Conservation (phyloP, 495 filamentous ascomycete species). For the Tuber indicum region DNA sequence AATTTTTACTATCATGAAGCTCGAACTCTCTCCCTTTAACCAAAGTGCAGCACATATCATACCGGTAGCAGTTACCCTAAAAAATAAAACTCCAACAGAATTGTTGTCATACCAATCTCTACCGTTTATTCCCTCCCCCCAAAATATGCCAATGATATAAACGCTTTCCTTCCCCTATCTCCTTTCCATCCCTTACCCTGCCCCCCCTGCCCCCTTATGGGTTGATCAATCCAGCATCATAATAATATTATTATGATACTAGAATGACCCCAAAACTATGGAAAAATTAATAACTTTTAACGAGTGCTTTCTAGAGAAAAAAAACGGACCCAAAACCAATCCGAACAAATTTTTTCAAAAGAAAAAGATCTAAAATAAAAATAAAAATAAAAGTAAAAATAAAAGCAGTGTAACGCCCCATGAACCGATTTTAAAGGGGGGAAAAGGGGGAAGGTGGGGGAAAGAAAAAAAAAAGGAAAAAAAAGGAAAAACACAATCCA, state of each 20-base stretch:
- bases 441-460: not conserved
- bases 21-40: no score
- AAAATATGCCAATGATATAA: not conserved
- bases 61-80: no score
- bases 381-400: conserved; percentile 1
- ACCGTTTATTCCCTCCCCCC: not conserved
- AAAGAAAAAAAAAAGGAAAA: conserved; percentile 11
- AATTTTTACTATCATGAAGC: no score
- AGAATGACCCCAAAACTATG: not conserved
- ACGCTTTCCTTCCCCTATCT: not conserved
- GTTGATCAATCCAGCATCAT: not conserved
- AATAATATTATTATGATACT: no score
- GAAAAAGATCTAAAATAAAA: not conserved
- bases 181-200: not conserved
- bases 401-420: conserved; percentile 3
- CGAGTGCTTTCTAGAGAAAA: not conserved
- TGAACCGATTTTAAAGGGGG: not conserved
- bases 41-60: no score
- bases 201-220: not conserved
- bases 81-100: no score
- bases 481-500: not conserved
- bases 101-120: not conserved
- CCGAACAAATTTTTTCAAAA: not conserved
- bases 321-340: not conserved
- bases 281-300: not conserved